phyloP scores from a whole-genome alignment of 75 land plant species.

The Cryptomeria japonica region DNA sequence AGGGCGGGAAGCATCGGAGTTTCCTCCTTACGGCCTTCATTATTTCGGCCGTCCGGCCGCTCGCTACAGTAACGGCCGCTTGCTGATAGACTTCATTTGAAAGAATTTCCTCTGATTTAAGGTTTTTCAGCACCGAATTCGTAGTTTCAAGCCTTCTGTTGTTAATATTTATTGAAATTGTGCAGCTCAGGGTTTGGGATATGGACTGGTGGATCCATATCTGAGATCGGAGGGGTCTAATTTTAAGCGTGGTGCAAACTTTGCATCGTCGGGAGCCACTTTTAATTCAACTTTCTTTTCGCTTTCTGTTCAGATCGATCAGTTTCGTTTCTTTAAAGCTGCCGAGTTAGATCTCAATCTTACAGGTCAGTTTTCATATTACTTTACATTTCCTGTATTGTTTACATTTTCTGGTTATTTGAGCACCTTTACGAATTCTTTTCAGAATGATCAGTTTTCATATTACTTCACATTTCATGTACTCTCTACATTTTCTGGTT shows the following conservation, averaged over 20 bases:
- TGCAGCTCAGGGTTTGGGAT: conserved; percentile 18
- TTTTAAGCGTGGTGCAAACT: conserved; percentile 13
- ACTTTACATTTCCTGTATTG: neutral
- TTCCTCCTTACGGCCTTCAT: conserved; percentile 16
- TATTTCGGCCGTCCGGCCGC: conserved; percentile 10
- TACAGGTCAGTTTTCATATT: conserved; percentile 8
- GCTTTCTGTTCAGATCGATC: conserved; percentile 22
- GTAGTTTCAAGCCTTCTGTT: neutral
- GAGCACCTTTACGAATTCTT: too few species aligned
- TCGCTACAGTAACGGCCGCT: conserved; percentile 19
- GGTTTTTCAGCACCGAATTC: too few species aligned
- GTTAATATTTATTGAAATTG: neutral
- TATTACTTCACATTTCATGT: neutral
- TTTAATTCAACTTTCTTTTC: conserved; percentile 7
- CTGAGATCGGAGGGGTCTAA: neutral
- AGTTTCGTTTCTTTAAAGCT: conserved; percentile 13
- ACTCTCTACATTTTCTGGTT: too few species aligned
- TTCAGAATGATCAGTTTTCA: neutral
- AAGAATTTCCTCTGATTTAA: neutral
- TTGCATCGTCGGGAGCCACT: conserved; percentile 29
- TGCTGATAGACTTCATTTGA: conserved; percentile 13
- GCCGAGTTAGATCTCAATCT: neutral
- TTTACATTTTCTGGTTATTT: too few species aligned
- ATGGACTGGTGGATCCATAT: conserved; percentile 14
- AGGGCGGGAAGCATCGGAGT: neutral